Percentiles rank a stretch among this genome's conserved stretches.
Evolutionary conservation across 352 stramenopile genomes (phyloP).

Genomic region (Globisporangium spiculum): DNA sequence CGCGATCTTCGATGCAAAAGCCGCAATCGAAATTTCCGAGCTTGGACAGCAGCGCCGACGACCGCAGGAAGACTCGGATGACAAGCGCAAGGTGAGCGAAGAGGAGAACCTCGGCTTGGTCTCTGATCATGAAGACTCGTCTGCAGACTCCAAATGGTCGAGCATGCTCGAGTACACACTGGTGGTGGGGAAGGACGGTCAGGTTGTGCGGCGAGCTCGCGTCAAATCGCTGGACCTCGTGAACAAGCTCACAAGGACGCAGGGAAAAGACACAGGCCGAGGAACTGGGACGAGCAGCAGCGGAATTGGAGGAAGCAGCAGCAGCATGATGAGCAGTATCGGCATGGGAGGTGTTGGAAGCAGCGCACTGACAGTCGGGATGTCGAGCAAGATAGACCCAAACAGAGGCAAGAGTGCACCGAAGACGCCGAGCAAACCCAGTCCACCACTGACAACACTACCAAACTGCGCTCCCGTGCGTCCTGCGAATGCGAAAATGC

Average conservation of each 20-base stretch:
- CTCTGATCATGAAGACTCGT: constrained; percentile 77
- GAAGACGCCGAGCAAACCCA: constrained; percentile 54
- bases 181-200: constrained; percentile 78
- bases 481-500: constrained; percentile 48
- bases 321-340: constrained; percentile 19
- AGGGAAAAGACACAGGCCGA: constrained; percentile 58
- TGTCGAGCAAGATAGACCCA: constrained; percentile 34
- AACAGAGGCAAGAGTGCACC: constrained; percentile 37
- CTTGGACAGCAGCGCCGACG: constrained; percentile 29
- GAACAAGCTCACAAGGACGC: constrained; percentile 56
- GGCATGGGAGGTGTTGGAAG: constrained; percentile 23
- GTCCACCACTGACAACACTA: constrained; percentile 50
- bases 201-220: constrained; percentile 74
- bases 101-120: constrained; percentile 60
- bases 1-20: constrained; percentile 39
- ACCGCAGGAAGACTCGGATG: constrained; percentile 54
- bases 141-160: constrained; percentile 78
- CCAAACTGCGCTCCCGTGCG: constrained; percentile 56
- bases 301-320: not conserved
- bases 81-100: constrained; percentile 55
- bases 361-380: constrained; percentile 28
- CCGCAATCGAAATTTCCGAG: constrained; percentile 41
- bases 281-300: constrained; percentile 17
- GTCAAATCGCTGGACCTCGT: constrained; percentile 82
- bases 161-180: constrained; percentile 87